Base-by-base conservation (phyloP, 2,329 filamentous ascomycete genomes). In the Colletotrichum sp. region DNA sequence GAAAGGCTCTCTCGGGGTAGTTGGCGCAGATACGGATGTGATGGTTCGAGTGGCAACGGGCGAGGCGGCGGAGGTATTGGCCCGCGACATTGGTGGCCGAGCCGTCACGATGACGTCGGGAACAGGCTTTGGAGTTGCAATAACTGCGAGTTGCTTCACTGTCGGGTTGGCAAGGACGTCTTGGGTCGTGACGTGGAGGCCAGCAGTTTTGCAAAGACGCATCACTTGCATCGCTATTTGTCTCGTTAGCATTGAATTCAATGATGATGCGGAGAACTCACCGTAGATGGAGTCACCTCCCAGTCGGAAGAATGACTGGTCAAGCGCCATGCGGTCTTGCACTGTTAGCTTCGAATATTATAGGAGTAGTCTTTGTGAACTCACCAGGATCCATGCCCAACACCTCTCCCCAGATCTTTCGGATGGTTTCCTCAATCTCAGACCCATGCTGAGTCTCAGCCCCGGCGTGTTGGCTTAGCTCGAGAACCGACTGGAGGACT, bases 291-390 rank as follows among this genome's bases (percentile, higher is more conserved):
- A 76, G 81, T 92, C 90, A n/a, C 91, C 91, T 1, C 91, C 91
- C 0, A 92, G 85, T 5, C 87, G 85, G 85, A 92, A 92, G 82
- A 93, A 92, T 81, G 88, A 90, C 78, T 92, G 88, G 6, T 91
- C 87, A 1, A 88, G 81, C 1, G 88, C 85, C 27, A 92, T 89
- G 3, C 87, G 57, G 15, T 62, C 72, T 72, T 15, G 2, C 13
- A 4, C 0, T 5, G 15, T 75, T 2, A 71, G 29, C 15, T 8
- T 16, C 8, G 22, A 2, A 5, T 6, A 3, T n/a, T 13, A 9
- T 3, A 13, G 2, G 3, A 4, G 34, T 5, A 19, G 0, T 3
- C 2, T 12, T 11, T 4, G 11, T 6, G 4, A 3, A 59, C 73
- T 63, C 19, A 76, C 73, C 29, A 4, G 39, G 82, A 4, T 89